Conservation (phyloP, 345 rosid species). For the Gossypium bickii region DNA sequence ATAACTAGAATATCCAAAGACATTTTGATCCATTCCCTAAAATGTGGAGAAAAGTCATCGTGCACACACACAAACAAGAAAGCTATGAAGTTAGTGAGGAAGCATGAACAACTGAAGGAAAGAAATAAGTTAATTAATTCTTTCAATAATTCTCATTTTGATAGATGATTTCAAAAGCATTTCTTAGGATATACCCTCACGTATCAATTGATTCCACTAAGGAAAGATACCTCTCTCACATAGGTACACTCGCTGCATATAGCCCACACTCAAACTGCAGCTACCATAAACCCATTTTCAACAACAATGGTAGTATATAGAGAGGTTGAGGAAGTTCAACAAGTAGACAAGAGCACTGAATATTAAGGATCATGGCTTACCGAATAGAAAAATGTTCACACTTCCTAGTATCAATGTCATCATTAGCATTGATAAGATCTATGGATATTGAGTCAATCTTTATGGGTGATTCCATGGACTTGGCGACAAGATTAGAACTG, state of each 20-base stretch:
- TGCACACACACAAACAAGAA: background rate
- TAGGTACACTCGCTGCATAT: background rate
- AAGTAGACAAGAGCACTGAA: background rate
- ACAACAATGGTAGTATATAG: background rate
- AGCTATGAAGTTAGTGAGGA: background rate
- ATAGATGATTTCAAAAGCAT: background rate
- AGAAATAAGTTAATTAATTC: background rate
- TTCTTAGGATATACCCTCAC: background rate
- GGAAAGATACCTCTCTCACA: background rate
- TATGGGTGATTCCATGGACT: slow-evolving; percentile 41
- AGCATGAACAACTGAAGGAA: background rate
- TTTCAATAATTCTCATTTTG: background rate
- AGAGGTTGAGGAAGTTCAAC: background rate
- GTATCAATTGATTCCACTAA: background rate
- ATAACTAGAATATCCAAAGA: background rate
- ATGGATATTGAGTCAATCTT: slow-evolving; percentile 55
- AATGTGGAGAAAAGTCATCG: background rate
- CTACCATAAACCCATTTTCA: background rate
- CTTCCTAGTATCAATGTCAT: slow-evolving; percentile 30
- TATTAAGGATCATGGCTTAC: slow-evolving; percentile 32
- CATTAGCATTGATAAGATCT: slow-evolving; percentile 39
- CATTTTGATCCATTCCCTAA: background rate
- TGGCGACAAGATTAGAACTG: slow-evolving; percentile 26
- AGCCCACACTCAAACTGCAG: slow-evolving; percentile 1
- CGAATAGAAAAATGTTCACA: slow-evolving; percentile 74